These are phyloP conservation scores for Barnettozyma sucrosica DNA, from an alignment of 805 yeast genomes.

Conservation along the genomic window DNA sequence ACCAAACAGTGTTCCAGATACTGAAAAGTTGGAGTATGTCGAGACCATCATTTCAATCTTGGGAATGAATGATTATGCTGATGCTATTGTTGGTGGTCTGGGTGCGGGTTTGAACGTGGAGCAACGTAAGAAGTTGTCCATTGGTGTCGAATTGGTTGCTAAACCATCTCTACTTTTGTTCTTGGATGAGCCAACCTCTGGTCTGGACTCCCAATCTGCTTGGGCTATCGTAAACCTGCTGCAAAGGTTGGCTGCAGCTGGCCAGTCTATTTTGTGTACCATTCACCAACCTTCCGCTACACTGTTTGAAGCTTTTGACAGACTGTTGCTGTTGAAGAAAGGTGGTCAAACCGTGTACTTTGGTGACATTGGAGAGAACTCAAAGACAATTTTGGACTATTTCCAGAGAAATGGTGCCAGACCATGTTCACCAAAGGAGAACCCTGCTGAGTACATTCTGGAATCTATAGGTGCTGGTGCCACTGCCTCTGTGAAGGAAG, in stretches of 20 bases:
- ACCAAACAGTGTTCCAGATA: conserved; percentile 41
- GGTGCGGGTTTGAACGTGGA: conserved; percentile 61
- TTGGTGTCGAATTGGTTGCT: conserved; percentile 59
- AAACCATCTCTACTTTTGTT: conserved; percentile 51
- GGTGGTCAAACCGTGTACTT: conserved; percentile 72
- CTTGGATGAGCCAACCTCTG: conserved; percentile 64
- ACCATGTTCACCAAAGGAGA: conserved; percentile 46
- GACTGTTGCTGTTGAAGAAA: conserved; percentile 40
- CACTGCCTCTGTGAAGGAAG: conserved; percentile 44
- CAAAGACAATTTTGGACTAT: conserved; percentile 35
- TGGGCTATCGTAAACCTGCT: conserved; percentile 54
- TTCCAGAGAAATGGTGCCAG: conserved; percentile 60
- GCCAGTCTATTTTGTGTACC: conserved; percentile 61
- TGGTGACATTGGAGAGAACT: conserved; percentile 64
- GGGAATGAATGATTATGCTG: conserved; percentile 56
- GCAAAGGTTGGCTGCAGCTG: conserved; percentile 48
- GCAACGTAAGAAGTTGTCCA: conserved; percentile 54
- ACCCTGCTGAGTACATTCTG: conserved; percentile 73
- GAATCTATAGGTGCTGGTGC: conserved; percentile 81
- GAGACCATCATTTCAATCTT: conserved; percentile 54
- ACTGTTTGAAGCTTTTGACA: conserved; percentile 13
- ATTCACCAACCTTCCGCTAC: conserved; percentile 60
- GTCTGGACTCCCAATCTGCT: conserved; percentile 58
- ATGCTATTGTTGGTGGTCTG: conserved; percentile 63
- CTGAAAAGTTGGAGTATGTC: conserved; percentile 56